Evolutionary conservation across 345 rosid genomes (phyloP).

Genomic region (Salix caprea): DNA sequence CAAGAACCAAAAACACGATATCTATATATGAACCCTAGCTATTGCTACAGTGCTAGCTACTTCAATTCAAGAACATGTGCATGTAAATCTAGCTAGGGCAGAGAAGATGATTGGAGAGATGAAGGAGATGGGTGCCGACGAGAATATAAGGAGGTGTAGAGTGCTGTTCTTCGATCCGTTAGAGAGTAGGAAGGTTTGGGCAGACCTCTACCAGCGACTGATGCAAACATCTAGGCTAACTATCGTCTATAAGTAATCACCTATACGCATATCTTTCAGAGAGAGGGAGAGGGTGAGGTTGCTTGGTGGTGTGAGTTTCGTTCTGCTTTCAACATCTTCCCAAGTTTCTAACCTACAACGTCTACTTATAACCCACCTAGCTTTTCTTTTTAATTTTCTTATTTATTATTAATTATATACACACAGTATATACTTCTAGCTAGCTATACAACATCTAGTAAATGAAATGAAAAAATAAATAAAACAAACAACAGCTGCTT

Average conservation of each 20-base stretch:
- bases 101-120: not conserved
- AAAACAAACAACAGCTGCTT: not conserved
- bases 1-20: not conserved
- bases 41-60: conserved; percentile 46
- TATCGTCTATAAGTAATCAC: conserved; percentile 50
- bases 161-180: conserved; percentile 37
- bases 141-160: not conserved
- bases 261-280: not conserved
- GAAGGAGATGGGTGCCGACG: not conserved
- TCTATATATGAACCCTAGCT: not conserved
- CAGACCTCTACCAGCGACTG: conserved; percentile 44
- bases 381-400: not conserved
- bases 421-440: not conserved
- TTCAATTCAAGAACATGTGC: not conserved
- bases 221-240: conserved; percentile 76
- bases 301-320: conserved; percentile 62
- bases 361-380: conserved; percentile 65
- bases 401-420: not conserved
- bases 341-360: conserved; percentile 58
- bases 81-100: not conserved
- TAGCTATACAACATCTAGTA: not conserved
- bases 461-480: not conserved
- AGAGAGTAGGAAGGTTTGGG: conserved; percentile 51
- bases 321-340: conserved; percentile 77
- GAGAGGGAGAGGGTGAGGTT: conserved; percentile 45